A percentile compares a stretch with the other conserved stretches of the same genome.
These are phyloP conservation scores for Neopestalotiopsis clavispora DNA, from an alignment of 2,329 filamentous ascomycete genomes.

Conservation along the genomic window DNA sequence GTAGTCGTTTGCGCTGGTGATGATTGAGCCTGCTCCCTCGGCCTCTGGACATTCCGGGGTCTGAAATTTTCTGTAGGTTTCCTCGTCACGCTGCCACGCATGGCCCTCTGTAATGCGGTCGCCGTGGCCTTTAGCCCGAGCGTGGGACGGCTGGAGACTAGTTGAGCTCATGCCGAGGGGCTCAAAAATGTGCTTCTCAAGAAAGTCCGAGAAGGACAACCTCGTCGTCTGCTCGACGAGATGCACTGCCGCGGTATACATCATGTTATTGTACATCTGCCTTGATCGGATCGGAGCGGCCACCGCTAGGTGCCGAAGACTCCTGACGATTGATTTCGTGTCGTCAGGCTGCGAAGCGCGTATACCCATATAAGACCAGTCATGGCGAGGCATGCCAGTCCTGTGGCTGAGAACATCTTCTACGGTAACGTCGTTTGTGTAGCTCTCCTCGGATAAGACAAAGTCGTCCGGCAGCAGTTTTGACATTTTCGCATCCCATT, in stretches of 20 bases:
- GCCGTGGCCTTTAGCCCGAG: slow-evolving; percentile 20
- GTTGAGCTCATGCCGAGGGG: not conserved
- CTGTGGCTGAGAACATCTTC: slow-evolving; percentile 31
- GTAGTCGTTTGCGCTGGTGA: slow-evolving; percentile 31
- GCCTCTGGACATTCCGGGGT: slow-evolving; percentile 20
- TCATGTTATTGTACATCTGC: slow-evolving; percentile 29
- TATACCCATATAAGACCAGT: not conserved
- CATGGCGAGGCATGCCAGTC: slow-evolving; percentile 29
- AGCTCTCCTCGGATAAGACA: slow-evolving; percentile 24
- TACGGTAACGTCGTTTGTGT: slow-evolving; percentile 29
- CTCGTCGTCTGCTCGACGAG: slow-evolving; percentile 24
- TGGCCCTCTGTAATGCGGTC: not conserved
- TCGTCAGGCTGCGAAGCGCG: slow-evolving; percentile 23
- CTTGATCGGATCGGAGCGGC: slow-evolving; percentile 24
- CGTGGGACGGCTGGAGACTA: not conserved
- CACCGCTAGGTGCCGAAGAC: slow-evolving; percentile 27
- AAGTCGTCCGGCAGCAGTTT: slow-evolving; percentile 31
- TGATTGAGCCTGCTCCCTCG: slow-evolving; percentile 29
- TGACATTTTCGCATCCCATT: slow-evolving; percentile 24
- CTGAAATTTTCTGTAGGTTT: slow-evolving; percentile 19
- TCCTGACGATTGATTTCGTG: slow-evolving; percentile 27
- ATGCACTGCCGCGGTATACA: slow-evolving; percentile 29
- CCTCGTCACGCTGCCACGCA: not conserved
- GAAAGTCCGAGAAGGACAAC: slow-evolving; percentile 26
- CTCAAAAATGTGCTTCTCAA: slow-evolving; percentile 25